Percentiles rank a stretch among this genome's conserved stretches.
Conservation (phyloP, 352 stramenopile genomes). For the Aphanomyces cochlioides region DNA sequence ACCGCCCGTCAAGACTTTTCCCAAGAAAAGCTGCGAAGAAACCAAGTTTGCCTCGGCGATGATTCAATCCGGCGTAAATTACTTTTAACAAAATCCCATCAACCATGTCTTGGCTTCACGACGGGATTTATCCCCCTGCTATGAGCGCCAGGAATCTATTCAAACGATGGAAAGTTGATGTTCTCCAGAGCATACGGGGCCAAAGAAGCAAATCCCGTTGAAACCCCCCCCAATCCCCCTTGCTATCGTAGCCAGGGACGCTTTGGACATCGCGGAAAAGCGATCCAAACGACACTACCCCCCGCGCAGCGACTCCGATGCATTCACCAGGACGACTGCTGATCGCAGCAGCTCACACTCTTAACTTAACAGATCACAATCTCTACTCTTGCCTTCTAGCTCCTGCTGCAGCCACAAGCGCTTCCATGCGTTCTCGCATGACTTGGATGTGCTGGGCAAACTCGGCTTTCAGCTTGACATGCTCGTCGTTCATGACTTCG, state of each 20-base stretch:
- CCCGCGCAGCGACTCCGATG: too few relatives aligned
- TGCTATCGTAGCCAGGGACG: neutral
- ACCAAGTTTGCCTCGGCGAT: constrained; percentile 29
- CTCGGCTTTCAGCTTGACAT: constrained; percentile 12
- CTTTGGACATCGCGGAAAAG: too few relatives aligned
- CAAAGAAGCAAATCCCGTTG: neutral
- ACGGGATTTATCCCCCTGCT: neutral
- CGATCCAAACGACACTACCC: too few relatives aligned
- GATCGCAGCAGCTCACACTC: too few relatives aligned
- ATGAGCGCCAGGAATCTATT: too few relatives aligned
- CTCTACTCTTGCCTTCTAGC: neutral
- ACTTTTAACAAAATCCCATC: constrained; percentile 17
- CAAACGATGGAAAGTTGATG: too few relatives aligned
- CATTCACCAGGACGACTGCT: too few relatives aligned
- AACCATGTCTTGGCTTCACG: neutral
- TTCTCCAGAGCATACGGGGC: neutral
- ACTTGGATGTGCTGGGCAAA: constrained; percentile 22
- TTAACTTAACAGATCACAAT: too few relatives aligned
- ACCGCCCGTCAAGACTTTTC: constrained; percentile 18
- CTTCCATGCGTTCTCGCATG: constrained; percentile 17
- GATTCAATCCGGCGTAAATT: constrained; percentile 29
- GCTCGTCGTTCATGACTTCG: constrained; percentile 26
- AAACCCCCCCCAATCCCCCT: neutral
- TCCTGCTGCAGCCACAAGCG: constrained; percentile 2
- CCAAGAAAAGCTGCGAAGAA: constrained; percentile 31